Evolutionary conservation across 805 yeast genomes (phyloP).

Genomic region (Ogataea pilisensis): DNA sequence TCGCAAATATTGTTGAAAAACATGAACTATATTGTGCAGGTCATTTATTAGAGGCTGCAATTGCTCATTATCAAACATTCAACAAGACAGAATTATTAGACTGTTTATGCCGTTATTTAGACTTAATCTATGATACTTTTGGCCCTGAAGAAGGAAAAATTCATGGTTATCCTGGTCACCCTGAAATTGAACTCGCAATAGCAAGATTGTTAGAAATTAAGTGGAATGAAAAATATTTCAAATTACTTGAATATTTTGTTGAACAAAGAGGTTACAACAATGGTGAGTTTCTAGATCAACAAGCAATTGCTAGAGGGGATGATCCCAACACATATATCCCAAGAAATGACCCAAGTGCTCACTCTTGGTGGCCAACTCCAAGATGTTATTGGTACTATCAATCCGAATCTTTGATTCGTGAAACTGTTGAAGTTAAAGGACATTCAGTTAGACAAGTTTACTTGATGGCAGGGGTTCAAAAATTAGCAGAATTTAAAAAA

Average conservation of each 20-base stretch:
- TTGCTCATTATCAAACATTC: conserved; percentile 19
- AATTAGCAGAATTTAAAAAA: conserved; percentile 12
- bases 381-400: conserved; percentile 21
- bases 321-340: conserved; percentile 12
- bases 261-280: conserved; percentile 20
- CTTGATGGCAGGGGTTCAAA: conserved; percentile 21
- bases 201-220: conserved; percentile 15
- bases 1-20: conserved; percentile 4
- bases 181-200: conserved; percentile 24
- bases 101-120: conserved; percentile 17
- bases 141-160: conserved; percentile 17
- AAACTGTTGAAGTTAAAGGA: conserved; percentile 16
- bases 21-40: conserved; percentile 14
- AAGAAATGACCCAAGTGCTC: conserved; percentile 2
- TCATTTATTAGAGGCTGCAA: conserved; percentile 17
- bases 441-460: conserved; percentile 24
- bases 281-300: conserved; percentile 18
- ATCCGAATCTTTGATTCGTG: conserved; percentile 18
- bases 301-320: conserved; percentile 15
- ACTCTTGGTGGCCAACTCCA: conserved; percentile 9
- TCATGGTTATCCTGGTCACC: conserved; percentile 27
- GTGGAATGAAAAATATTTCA: conserved; percentile 15
- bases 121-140: conserved; percentile 13
- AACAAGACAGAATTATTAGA: conserved; percentile 14
- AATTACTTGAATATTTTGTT: conserved; percentile 19